Conservation (phyloP, 305 asterid species). For the Fraxinus sp. region DNA sequence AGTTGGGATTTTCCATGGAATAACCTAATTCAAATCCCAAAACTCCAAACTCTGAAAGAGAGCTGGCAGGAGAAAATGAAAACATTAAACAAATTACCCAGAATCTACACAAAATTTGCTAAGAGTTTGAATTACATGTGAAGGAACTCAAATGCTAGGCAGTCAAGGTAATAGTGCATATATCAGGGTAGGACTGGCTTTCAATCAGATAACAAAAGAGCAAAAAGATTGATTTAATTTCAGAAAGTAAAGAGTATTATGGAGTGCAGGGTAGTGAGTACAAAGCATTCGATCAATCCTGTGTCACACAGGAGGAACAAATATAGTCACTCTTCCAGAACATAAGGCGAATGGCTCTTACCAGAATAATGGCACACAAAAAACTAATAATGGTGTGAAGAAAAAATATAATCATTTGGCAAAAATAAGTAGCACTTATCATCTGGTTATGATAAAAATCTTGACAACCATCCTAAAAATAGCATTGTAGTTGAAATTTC, state of each 20-base stretch:
- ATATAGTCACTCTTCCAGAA: conserved; percentile 8
- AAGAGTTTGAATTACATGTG: conserved; percentile 6
- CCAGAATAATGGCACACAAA: not conserved
- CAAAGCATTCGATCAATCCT: not conserved
- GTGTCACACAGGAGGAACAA: not conserved
- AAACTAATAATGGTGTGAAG: not conserved
- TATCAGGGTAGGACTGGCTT: not conserved
- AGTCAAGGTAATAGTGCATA: not conserved
- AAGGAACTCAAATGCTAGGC: not conserved
- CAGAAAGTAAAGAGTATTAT: not conserved
- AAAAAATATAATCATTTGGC: not conserved
- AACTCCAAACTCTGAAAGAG: conserved; percentile 92
- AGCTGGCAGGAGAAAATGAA: conserved; percentile 43
- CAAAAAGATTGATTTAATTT: not conserved
- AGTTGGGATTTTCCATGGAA: conserved; percentile 95
- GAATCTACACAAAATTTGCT: conserved; percentile 3
- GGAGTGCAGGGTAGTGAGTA: not conserved
- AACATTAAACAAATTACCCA: conserved; percentile 16
- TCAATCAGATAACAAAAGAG: not conserved
- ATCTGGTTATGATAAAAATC: conserved; percentile 2
- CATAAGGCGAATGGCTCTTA: not conserved
- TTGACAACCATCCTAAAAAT: not conserved
- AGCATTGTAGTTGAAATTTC: not conserved
- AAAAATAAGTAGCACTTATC: conserved; percentile 5
- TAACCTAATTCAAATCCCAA: conserved; percentile 93